A percentile compares a stretch with the other conserved stretches of the same genome.
phyloP scores from a whole-genome alignment of 1,284 basidiomycete genomes.

The Fomes fomentarius region DNA sequence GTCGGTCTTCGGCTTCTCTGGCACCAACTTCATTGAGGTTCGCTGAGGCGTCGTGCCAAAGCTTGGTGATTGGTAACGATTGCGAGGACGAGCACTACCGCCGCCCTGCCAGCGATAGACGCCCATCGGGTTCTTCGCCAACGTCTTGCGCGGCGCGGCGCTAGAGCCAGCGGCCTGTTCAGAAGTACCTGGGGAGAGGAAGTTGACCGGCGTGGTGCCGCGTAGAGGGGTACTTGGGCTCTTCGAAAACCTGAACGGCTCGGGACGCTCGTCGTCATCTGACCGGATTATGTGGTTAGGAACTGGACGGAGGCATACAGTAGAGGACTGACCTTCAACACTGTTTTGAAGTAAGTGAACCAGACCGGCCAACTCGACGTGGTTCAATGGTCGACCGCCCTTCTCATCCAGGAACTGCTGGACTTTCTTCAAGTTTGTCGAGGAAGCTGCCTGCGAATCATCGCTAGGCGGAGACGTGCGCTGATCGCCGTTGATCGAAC shows the following conservation, averaged over 20 bases:
- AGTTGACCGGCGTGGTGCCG: constrained; percentile 42
- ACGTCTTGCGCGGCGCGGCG: constrained; percentile 45
- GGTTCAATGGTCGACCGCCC: constrained; percentile 32
- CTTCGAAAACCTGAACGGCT: constrained; percentile 64
- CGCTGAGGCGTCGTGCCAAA: constrained; percentile 53
- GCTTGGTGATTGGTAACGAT: constrained; percentile 69
- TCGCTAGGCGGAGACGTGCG: constrained; percentile 22
- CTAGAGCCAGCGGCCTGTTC: constrained; percentile 8
- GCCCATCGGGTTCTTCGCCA: constrained; percentile 74
- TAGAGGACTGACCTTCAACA: constrained; percentile 37
- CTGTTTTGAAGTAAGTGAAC: constrained; percentile 52
- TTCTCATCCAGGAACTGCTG: constrained; percentile 30
- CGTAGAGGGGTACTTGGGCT: constrained; percentile 47
- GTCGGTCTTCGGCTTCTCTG: constrained; percentile 49
- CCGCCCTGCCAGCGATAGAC: constrained; percentile 68
- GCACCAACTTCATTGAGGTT: constrained; percentile 41
- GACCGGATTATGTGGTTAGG: background rate
- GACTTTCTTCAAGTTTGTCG: constrained; percentile 24
- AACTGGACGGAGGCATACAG: background rate
- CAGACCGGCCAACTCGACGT: constrained; percentile 56
- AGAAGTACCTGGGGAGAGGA: constrained; percentile 29
- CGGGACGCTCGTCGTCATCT: constrained; percentile 37
- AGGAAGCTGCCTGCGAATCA: constrained; percentile 12
- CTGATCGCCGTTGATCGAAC: constrained; percentile 12
- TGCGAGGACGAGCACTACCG: constrained; percentile 65